phyloP scores from a whole-genome alignment of 1,139 yeast genomes.

The Pichia sorboxylosa region DNA sequence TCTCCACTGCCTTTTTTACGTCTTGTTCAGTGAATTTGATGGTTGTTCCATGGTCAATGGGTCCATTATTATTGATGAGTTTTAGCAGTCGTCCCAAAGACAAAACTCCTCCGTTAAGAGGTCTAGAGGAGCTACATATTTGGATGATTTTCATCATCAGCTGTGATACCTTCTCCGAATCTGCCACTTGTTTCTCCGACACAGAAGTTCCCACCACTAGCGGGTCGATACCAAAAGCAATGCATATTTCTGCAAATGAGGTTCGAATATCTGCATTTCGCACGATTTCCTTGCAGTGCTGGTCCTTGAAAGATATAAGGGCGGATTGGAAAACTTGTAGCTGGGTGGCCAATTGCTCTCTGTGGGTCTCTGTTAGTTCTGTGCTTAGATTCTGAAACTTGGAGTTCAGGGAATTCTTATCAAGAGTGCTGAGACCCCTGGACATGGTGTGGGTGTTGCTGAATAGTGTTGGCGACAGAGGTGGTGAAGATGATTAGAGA shows the following conservation, averaged over 20 bases:
- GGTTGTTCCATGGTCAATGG: conserved; percentile 26
- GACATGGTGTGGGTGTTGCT: too few relatives aligned
- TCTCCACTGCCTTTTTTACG: conserved; percentile 35
- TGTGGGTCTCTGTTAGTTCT: conserved; percentile 30
- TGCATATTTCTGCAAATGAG: conserved; percentile 66
- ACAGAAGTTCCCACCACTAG: conserved; percentile 32
- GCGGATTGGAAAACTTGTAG: conserved; percentile 51
- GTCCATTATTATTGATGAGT: conserved; percentile 23
- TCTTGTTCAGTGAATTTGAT: conserved; percentile 28
- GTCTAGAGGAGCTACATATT: conserved; percentile 57
- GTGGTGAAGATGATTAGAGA: too few relatives aligned
- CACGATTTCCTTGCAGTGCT: conserved; percentile 50
- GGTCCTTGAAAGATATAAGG: conserved; percentile 49
- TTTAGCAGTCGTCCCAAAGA: conserved; percentile 45
- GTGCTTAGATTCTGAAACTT: conserved; percentile 23
- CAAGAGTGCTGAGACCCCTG: too few relatives aligned
- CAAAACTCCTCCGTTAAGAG: conserved; percentile 71
- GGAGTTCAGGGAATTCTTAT: too few relatives aligned
- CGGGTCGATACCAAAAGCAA: conserved; percentile 77
- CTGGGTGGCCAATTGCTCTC: conserved; percentile 44
- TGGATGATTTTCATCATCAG: conserved; percentile 66
- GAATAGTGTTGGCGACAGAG: too few relatives aligned
- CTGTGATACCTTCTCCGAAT: conserved; percentile 47
- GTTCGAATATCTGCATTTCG: conserved; percentile 53
- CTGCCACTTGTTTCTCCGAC: conserved; percentile 6